Percentiles rank a stretch among this genome's conserved stretches.
phyloP scores from a whole-genome alignment of 2,329 filamentous ascomycete genomes.

The Biscogniauxia marginata region DNA sequence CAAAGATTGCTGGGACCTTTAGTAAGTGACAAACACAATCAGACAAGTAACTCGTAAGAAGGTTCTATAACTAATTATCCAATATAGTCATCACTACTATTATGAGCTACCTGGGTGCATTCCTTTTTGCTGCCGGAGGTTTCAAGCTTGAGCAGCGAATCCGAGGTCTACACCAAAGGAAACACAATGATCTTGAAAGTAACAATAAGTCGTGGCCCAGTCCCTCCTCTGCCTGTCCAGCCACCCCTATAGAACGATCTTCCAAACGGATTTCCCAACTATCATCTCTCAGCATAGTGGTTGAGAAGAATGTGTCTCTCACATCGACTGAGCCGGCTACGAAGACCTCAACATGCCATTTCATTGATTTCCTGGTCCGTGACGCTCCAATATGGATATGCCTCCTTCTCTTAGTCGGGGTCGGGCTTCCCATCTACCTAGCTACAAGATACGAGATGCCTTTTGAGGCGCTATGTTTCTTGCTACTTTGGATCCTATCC shows the following conservation, averaged over 20 bases:
- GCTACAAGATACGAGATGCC: constrained; percentile 25
- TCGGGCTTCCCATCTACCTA: constrained; percentile 30
- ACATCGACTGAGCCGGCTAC: constrained; percentile 9
- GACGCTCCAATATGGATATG: constrained; percentile 30
- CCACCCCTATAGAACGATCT: constrained; percentile 10
- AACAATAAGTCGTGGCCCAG: constrained; percentile 25
- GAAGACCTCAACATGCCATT: not conserved
- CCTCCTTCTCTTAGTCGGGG: constrained; percentile 19
- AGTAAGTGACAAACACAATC: constrained; percentile 17
- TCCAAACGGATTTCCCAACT: constrained; percentile 18
- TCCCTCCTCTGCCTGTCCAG: constrained; percentile 24
- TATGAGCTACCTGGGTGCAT: constrained; percentile 25
- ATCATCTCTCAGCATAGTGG: constrained; percentile 10
- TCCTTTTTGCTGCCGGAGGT: constrained; percentile 21
- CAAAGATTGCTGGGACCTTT: constrained; percentile 27
- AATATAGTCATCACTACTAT: constrained; percentile 26
- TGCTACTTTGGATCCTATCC: constrained; percentile 27
- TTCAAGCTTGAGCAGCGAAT: constrained; percentile 25
- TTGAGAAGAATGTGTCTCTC: constrained; percentile 17
- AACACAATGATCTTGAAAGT: constrained; percentile 22
- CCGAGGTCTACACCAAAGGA: constrained; percentile 14
- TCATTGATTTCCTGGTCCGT: constrained; percentile 22
- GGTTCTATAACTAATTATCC: constrained; percentile 2
- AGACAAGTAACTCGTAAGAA: not conserved
- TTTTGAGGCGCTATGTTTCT: constrained; percentile 29